Evolutionary conservation across 345 rosid genomes (phyloP).

Genomic region (Euphorbia tirucalli): DNA sequence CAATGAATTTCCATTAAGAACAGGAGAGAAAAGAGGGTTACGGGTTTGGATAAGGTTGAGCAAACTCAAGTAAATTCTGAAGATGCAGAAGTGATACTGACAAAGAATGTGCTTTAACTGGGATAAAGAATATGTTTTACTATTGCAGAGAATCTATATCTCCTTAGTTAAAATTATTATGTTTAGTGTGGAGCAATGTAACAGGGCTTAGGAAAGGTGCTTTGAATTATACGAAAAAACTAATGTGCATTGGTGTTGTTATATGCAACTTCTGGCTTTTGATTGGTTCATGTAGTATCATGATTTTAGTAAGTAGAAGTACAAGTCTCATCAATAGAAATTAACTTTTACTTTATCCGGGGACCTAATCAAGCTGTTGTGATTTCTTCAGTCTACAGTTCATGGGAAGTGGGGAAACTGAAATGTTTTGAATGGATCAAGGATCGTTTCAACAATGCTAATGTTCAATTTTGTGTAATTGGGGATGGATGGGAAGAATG

Average conservation of each 20-base stretch:
- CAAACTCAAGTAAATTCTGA: background rate
- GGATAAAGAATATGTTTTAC: background rate
- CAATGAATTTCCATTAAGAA: background rate
- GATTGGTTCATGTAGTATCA: background rate
- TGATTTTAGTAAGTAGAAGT: background rate
- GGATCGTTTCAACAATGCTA: conserved; percentile 47
- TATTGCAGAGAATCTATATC: background rate
- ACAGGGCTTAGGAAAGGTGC: background rate
- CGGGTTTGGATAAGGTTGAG: background rate
- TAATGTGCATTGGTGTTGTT: background rate
- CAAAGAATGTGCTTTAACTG: background rate
- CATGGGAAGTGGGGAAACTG: conserved; percentile 75
- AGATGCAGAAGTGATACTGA: background rate
- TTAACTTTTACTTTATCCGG: background rate
- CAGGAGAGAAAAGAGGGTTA: background rate
- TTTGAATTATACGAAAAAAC: background rate
- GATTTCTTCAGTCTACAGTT: conserved; percentile 61
- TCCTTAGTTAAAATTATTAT: background rate
- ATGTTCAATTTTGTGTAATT: conserved; percentile 62
- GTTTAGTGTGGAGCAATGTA: too few species aligned
- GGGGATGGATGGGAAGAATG: conserved; percentile 96
- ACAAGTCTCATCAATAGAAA: background rate
- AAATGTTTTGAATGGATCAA: conserved; percentile 75
- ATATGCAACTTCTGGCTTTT: background rate
- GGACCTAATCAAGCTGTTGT: background rate